Conservation (phyloP, 306 rosid genomes). For the Cicer bijugum region DNA sequence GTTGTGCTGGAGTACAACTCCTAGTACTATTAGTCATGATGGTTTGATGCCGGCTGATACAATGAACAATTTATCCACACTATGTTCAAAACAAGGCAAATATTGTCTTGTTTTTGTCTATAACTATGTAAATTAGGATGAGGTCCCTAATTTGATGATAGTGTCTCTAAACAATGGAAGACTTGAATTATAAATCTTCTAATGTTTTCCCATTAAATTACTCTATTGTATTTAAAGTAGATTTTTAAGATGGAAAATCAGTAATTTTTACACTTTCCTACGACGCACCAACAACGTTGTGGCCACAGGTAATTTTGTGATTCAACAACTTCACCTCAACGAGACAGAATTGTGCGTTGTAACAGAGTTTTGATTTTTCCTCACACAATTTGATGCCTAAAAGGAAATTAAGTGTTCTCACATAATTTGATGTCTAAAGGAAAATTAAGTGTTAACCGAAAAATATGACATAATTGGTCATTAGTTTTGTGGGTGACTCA, state of each 20-base stretch:
- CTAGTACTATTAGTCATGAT: too few species aligned
- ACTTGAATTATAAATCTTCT: background rate
- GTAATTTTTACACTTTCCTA: constrained; percentile 24
- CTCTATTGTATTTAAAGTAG: constrained; percentile 31
- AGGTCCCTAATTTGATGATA: background rate
- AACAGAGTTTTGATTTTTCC: constrained; percentile 49
- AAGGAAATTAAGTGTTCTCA: background rate
- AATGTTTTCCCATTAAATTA: background rate
- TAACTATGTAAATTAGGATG: background rate
- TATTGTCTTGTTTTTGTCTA: background rate
- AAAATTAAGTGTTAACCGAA: constrained; percentile 36
- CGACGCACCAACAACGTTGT: background rate
- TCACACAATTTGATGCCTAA: background rate
- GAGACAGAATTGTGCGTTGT: background rate
- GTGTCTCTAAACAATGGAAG: constrained; percentile 13
- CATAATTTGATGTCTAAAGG: too few species aligned
- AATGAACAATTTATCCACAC: background rate
- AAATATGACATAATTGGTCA: background rate
- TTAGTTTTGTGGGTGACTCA: background rate
- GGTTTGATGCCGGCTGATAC: background rate
- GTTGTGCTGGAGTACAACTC: too few species aligned
- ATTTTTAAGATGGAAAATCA: background rate
- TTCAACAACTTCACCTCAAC: constrained; percentile 37
- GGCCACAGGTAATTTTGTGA: constrained; percentile 43
- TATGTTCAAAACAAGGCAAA: constrained; percentile 7